Evolutionary conservation across 768 basidiomycete genomes (phyloP).

Genomic region (Tremella mesenterica): DNA sequence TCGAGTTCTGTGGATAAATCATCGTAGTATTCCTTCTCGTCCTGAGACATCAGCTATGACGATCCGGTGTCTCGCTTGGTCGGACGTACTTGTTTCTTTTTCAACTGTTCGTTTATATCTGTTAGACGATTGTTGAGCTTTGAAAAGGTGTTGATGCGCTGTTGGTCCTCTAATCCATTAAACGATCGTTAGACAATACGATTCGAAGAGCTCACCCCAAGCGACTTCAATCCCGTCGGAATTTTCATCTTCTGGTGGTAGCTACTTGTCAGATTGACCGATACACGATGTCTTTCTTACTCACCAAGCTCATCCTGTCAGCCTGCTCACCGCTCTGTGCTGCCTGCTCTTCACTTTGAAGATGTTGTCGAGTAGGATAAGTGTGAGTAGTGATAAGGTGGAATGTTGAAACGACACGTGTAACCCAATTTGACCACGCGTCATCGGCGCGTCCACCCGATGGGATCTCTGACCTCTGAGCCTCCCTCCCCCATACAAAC

Average conservation of each 20-base stretch:
- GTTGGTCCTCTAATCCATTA: slow-evolving; percentile 75
- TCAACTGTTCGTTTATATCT: slow-evolving; percentile 62
- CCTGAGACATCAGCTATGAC: too few species aligned
- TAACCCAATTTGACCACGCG: too few species aligned
- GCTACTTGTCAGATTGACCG: slow-evolving; percentile 8
- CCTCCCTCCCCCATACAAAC: neutral
- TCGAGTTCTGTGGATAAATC: slow-evolving; percentile 82
- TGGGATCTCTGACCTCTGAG: neutral
- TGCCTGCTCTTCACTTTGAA: too few species aligned
- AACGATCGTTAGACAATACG: neutral
- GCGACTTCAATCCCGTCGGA: slow-evolving; percentile 43
- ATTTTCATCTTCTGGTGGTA: slow-evolving; percentile 42
- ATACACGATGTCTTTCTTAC: neutral
- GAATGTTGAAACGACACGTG: neutral
- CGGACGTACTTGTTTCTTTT: slow-evolving; percentile 62
- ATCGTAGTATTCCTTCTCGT: slow-evolving; percentile 89
- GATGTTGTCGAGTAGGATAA: too few species aligned
- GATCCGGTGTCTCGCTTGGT: too few species aligned
- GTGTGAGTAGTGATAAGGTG: neutral
- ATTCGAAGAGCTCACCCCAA: slow-evolving; percentile 32
- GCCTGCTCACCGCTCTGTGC: too few species aligned
- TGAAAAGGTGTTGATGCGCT: slow-evolving; percentile 82
- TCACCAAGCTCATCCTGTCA: slow-evolving; percentile 28
- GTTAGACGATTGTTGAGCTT: slow-evolving; percentile 75
- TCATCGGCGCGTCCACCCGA: neutral